Base-by-base conservation (phyloP, 176 grass and related monocot species). In the Tillandsia leiboldiana region DNA sequence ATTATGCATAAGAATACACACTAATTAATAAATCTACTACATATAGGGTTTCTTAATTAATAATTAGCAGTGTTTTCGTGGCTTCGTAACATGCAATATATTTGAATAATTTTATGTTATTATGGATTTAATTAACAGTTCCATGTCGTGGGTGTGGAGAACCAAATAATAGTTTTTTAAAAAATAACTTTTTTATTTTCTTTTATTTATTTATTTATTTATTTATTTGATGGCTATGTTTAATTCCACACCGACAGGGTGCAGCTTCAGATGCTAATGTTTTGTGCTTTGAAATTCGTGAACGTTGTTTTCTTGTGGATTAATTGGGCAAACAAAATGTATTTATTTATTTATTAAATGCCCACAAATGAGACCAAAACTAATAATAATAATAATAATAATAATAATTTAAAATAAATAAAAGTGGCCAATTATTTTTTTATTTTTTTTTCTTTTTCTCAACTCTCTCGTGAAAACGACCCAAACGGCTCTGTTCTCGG, bases 241-340 rank as follows among this genome's bases (percentile, higher is more conserved):
- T 6, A 6, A 6, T 42, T 42, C 22, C 56, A 18, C 56, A 61
- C 33, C 33, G 33, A 67, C 65, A 67, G 8, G 65, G 65, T 67
- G 65, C 65, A 48, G 42, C 49, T 67, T 67, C 65, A 67, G 48
- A 67, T 67, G 65, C 65, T 49, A 67, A 42, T 42, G 33, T 67
- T 27, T 67, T 10, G 65, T 27, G 26, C 33, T 48, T 67, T 33
- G 65, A 42, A 67, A 67, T 67, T 67, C 65, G 27, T 15, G 28
- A 67, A 49, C 8, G 26, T 11, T 67, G 33, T 67, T 29, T 33
- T 67, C 9, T n/a, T 49, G 20, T 67, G 65, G 58, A 3, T 63
- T 18, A 63, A 63, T 63, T 12, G 58, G 58, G 20, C 5, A 42
- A 42, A 42, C 33, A 42, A 42, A 42, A 42, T 42, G 4, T 42